Evolutionary conservation across 2,329 filamentous ascomycete species (phyloP), one percentile per base, ranked within the genome.

Genomic region (Mariannaea elegans): DNA sequence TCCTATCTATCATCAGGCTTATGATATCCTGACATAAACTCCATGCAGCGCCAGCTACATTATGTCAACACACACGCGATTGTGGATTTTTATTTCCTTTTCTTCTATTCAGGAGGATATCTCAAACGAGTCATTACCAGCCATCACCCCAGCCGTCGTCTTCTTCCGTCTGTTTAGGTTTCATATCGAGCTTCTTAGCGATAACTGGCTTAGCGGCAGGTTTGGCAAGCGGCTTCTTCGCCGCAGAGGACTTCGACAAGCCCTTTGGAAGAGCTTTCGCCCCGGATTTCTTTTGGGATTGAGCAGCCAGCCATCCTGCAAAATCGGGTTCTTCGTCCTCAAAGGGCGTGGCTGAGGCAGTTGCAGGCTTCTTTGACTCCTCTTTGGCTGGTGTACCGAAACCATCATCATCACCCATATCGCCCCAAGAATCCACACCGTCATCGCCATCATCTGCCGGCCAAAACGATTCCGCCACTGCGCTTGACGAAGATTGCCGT

Each of bases 301-400:
- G 93, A 12, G 94, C 93, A 12, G 92, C 93, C 19, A 98, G 77
- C 94, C 95, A 98, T 5, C 93, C 94, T 5, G 93, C 94, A 76
- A 99, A 98, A 75, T 98, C 95, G 0, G 94, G 94, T 75, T 99
- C 94, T 23, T 91, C 88, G 67, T 97, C 93, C 59, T 94, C 92
- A 65, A 90, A 94, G 0, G 89, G 83, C 7, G 83, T 78, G 27
- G 77, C 69, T 6, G 73, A 73, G 7, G 70, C 72, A 38, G 72
- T 65, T 16, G 74, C 69, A 14, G 78, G 67, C 27, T 80, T 70
- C 47, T 73, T 73, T 2, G 59, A 59, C 19, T 59, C 50, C 12
- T 58, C 56, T n/a, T 62, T 62, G 5, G 69, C 58, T 2, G 69
- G 48, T 7, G 80, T 80, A 36, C 78, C 77, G 54, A 72, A 75